phyloP scores from a whole-genome alignment of 768 basidiomycete genomes.

The Asterophora parasitica region DNA sequence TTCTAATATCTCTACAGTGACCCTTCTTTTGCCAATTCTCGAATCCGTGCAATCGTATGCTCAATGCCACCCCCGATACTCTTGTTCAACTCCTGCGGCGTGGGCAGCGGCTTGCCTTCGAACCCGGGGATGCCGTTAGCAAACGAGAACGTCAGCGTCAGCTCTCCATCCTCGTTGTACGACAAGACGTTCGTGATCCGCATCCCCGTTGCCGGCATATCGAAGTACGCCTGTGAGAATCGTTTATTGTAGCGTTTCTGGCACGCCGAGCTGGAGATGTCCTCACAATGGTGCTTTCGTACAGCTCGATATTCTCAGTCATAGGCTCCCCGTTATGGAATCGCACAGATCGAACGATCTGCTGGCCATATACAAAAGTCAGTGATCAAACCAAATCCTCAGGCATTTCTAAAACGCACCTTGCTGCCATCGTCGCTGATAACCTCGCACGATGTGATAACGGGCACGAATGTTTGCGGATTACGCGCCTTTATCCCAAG shows the following conservation, averaged over 20 bases:
- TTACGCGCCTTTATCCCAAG: slow-evolving; percentile 23
- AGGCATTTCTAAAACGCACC: slow-evolving; percentile 4
- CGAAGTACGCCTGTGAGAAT: slow-evolving; percentile 22
- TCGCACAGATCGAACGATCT: slow-evolving; percentile 16
- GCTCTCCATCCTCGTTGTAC: slow-evolving; percentile 19
- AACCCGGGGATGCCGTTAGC: slow-evolving; percentile 23
- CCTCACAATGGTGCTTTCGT: slow-evolving; percentile 22
- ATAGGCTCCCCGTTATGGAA: slow-evolving; percentile 14
- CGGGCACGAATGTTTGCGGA: slow-evolving; percentile 20
- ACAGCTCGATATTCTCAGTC: slow-evolving; percentile 18
- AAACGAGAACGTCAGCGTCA: slow-evolving; percentile 24
- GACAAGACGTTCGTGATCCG: slow-evolving; percentile 24
- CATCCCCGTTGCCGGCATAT: slow-evolving; percentile 11
- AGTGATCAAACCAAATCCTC: background rate
- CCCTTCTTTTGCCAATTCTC: slow-evolving; percentile 18
- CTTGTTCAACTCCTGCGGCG: slow-evolving; percentile 17
- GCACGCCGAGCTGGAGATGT: background rate
- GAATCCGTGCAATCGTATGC: slow-evolving; percentile 20
- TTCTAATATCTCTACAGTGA: slow-evolving; percentile 5
- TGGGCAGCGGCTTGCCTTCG: background rate
- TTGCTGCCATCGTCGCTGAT: slow-evolving; percentile 19
- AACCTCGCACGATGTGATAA: slow-evolving; percentile 18
- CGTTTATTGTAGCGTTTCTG: background rate
- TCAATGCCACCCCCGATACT: slow-evolving; percentile 19
- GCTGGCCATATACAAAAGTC: background rate